Base-by-base conservation (phyloP, 1,139 yeast species). In the Yamadazyma jaroonii region DNA sequence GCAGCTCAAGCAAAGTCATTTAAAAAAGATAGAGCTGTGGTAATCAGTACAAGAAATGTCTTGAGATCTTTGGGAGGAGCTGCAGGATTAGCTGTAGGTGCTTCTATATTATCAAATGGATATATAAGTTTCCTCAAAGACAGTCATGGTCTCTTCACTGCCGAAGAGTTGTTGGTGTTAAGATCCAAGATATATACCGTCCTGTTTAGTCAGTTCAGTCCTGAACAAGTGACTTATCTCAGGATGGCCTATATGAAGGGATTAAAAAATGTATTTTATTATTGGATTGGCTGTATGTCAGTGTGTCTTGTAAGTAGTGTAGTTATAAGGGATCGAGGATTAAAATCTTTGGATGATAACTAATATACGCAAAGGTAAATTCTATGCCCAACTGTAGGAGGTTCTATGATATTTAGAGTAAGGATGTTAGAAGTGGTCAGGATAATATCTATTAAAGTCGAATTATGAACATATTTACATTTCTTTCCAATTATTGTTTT, bases 31-130 rank as follows among this genome's bases (percentile, higher is more conserved):
- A 55, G 83, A 32, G 80, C 83, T 0, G 78, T 76, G 10, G 76
- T 75, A 9, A 76, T 77, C 7, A 67, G 80, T 2, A 64, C 77
- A 1, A 61, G 83, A 50, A 77, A 76, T 44, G 72, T 75, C 9
- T 45, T 74, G 35, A 54, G 83, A 41, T 68, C 77, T 1, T 64
- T 77, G 35, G 83, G 84, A 25, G 81, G 80, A 14, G 70, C 81
- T 2, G 51, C 56, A 9, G 64, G 64, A 12, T 54, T 54, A 25
- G 59, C 62, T 7, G 34, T 54, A 29, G 56, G 56, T 5, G 53
- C 61, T 2, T 48, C 56, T 15, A 52, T 54, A 15, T 52, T 57
- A n/a, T 52, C 59, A 23, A 51, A 51, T 44, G 53, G 64, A 1
- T 52, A 72, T 36, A 44, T 62, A 21, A 38, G 42, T 13, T 49